A percentile compares a stretch with the other conserved stretches of the same genome.
Conservation (phyloP, 1,139 yeast genomes). For the Geotrichum europaeum region DNA sequence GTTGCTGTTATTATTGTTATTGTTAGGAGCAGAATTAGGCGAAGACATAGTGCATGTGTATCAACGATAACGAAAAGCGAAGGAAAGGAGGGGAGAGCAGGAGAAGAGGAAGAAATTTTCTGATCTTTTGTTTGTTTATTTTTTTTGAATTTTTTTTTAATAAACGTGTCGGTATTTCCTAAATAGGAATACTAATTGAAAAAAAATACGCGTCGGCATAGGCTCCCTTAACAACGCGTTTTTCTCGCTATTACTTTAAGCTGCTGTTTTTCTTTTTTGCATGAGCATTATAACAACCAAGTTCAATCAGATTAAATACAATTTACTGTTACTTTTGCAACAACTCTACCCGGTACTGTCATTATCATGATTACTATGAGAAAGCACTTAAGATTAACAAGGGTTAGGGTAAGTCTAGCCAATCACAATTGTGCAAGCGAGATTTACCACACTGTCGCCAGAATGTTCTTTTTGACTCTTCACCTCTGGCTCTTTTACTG, state of each 20-base stretch:
- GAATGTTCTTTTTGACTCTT: not conserved
- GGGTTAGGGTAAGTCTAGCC: not conserved
- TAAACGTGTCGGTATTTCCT: not conserved
- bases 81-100: not conserved
- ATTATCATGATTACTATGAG: not conserved
- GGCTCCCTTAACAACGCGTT: not conserved
- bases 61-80: not conserved
- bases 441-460: not conserved
- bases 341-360: not conserved
- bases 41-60: not conserved
- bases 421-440: not conserved
- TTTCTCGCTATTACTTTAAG: not conserved
- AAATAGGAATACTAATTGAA: constrained; percentile 5
- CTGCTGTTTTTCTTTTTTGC: not conserved
- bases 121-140: constrained; percentile 1
- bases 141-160: not conserved
- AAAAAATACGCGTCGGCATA: constrained; percentile 2
- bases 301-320: not conserved
- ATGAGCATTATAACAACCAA: not conserved
- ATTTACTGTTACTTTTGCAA: not conserved
- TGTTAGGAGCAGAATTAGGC: not conserved
- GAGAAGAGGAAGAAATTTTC: not conserved
- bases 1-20: constrained; percentile 1
- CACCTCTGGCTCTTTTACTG: not conserved
- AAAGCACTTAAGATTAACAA: not conserved